Percentiles rank a stretch among this genome's conserved stretches.
Conservation (phyloP, 2,329 filamentous ascomycete species). For the Metarhizium sp. region DNA sequence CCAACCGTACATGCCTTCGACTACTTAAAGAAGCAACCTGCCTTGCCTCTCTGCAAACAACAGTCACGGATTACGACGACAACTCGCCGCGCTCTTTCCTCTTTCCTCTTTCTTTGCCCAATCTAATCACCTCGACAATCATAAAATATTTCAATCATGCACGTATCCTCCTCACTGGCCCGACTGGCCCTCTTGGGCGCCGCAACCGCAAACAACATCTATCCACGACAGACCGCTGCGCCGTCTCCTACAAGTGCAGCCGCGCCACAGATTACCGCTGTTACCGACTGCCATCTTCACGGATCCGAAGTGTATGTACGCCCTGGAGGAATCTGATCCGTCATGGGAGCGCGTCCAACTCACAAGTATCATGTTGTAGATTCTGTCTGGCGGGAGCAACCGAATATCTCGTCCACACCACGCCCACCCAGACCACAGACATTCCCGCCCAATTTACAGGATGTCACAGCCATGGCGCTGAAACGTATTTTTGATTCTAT, state of each 20-base stretch:
- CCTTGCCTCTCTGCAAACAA: too few relatives aligned
- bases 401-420: conserved; percentile 34
- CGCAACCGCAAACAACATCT: conserved; percentile 13
- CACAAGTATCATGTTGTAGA: conserved; percentile 15
- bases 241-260: conserved; percentile 14
- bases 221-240: conserved; percentile 22
- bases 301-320: conserved; percentile 27
- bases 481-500: conserved; percentile 32
- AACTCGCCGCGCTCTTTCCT: too few relatives aligned
- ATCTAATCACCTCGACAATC: background rate
- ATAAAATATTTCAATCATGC: background rate
- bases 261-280: conserved; percentile 22
- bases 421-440: conserved; percentile 43
- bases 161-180: background rate
- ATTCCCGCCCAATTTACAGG: conserved; percentile 52
- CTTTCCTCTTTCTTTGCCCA: background rate
- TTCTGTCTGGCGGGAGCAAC: conserved; percentile 33
- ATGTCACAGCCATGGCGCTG: conserved; percentile 52
- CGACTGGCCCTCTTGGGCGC: conserved; percentile 2
- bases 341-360: too few relatives aligned
- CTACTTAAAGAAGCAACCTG: too few relatives aligned
- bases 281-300: conserved; percentile 34
- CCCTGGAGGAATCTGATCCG: too few relatives aligned
- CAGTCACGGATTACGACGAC: too few relatives aligned
- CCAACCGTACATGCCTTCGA: too few relatives aligned